phyloP scores from a whole-genome alignment of 2,329 filamentous ascomycete species.

The Arthrobotrys musiformis region DNA sequence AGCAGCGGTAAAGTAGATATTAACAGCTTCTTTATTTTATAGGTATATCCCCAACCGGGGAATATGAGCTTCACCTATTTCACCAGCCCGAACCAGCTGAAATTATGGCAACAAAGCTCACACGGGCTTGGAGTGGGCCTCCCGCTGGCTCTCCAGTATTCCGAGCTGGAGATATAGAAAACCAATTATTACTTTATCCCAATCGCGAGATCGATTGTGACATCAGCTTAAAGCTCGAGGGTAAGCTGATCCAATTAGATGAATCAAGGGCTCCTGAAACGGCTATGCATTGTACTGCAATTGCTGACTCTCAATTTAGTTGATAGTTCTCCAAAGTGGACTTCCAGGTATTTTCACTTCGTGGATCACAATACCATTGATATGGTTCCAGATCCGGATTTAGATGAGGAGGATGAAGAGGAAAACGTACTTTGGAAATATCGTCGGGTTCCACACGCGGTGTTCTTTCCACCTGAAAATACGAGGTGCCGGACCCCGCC shows the following conservation, averaged over 20 bases:
- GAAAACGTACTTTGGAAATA: constrained; percentile 4
- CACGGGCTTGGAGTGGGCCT: not conserved
- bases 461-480: constrained; percentile 14
- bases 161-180: not conserved
- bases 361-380: constrained; percentile 9
- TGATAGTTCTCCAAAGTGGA: not conserved
- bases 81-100: constrained; percentile 2
- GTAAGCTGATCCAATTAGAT: too few relatives aligned
- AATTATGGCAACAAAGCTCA: constrained; percentile 13
- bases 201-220: not conserved
- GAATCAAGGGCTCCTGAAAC: too few relatives aligned
- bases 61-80: constrained; percentile 30
- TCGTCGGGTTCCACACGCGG: not conserved
- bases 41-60: constrained; percentile 13
- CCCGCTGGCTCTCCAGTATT: not conserved
- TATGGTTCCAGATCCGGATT: constrained; percentile 1
- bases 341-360: not conserved
- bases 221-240: not conserved
- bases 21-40: not conserved
- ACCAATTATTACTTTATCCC: not conserved
- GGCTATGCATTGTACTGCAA: too few relatives aligned
- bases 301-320: not conserved
- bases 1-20: not conserved
- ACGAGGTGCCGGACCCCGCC: not conserved
- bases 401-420: not conserved